Conservation (phyloP, 768 basidiomycete genomes). For the Erythrobasidium yunnanense region DNA sequence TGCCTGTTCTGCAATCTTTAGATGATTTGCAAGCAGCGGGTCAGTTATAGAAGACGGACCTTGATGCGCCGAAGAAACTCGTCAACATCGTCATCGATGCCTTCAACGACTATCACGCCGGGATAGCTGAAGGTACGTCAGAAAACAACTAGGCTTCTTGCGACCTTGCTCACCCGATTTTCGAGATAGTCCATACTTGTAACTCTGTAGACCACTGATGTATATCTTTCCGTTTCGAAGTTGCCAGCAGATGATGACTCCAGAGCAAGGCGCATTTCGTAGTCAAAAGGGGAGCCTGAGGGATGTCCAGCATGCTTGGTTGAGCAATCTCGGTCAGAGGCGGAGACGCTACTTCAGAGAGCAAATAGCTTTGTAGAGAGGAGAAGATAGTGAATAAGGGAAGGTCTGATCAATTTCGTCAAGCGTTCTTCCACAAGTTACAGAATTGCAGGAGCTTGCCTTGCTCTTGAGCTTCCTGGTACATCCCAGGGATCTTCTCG, state of each 20-base stretch:
- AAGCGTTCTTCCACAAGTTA: too few species aligned
- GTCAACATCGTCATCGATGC: conserved; percentile 16
- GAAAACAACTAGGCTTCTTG: too few species aligned
- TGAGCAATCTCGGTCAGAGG: neutral
- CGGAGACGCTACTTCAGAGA: neutral
- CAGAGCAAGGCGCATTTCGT: conserved; percentile 27
- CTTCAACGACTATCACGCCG: conserved; percentile 32
- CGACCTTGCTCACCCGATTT: conserved; percentile 27
- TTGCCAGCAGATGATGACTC: conserved; percentile 34
- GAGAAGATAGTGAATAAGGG: neutral
- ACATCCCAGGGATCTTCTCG: neutral
- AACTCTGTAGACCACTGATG: conserved; percentile 31
- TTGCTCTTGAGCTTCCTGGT: neutral
- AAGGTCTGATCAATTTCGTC: neutral
- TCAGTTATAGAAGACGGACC: neutral
- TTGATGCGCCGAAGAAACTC: conserved; percentile 32
- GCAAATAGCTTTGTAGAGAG: neutral
- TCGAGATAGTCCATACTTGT: conserved; percentile 23
- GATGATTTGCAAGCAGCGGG: neutral
- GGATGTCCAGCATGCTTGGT: too few species aligned
- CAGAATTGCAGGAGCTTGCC: too few species aligned
- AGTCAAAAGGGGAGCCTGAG: too few species aligned
- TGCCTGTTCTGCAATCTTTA: neutral
- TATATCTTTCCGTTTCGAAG: conserved; percentile 34
- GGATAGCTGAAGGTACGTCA: conserved; percentile 28